phyloP scores from a whole-genome alignment of 208 protist genomes.

The Balamuthia mandrillaris region DNA sequence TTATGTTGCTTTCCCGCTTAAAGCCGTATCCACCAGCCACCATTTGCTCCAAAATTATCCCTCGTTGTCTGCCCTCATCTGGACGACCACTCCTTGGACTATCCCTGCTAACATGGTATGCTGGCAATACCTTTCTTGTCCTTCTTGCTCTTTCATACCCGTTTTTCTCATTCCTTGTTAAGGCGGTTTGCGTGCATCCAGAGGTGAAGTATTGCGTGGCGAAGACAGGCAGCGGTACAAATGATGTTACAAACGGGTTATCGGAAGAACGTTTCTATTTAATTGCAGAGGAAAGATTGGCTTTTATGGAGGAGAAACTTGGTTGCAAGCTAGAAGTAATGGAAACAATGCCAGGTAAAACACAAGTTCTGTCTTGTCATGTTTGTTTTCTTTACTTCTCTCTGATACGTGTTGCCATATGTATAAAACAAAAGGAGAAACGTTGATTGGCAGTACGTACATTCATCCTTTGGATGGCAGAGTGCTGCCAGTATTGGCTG shows the following conservation, averaged over 20 bases:
- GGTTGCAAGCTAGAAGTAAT: neutral
- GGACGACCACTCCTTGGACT: slow-evolving; percentile 85
- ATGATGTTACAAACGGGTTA: no score
- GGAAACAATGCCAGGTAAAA: neutral
- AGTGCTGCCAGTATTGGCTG: slow-evolving; percentile 23
- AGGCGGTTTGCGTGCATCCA: slow-evolving; percentile 66
- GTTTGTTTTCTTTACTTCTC: no score
- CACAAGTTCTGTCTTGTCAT: no score
- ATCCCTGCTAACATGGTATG: slow-evolving; percentile 68
- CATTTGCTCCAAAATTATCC: neutral
- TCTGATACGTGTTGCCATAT: neutral
- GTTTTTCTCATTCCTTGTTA: neutral
- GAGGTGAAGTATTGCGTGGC: slow-evolving; percentile 64
- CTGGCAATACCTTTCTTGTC: neutral
- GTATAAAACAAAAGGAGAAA: no score
- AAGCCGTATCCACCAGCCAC: neutral
- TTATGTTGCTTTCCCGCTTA: slow-evolving; percentile 61
- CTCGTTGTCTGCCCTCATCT: slow-evolving; percentile 54
- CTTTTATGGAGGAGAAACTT: neutral
- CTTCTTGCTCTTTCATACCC: neutral
- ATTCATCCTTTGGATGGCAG: slow-evolving; percentile 40
- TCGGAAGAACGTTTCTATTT: no score
- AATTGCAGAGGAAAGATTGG: slow-evolving; percentile 35
- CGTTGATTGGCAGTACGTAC: slow-evolving; percentile 6
- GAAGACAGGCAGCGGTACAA: neutral